A percentile compares a stretch with the other conserved stretches of the same genome.
Conservation (phyloP, 192 early-diverging fungal genomes). For the Backusella circina region DNA sequence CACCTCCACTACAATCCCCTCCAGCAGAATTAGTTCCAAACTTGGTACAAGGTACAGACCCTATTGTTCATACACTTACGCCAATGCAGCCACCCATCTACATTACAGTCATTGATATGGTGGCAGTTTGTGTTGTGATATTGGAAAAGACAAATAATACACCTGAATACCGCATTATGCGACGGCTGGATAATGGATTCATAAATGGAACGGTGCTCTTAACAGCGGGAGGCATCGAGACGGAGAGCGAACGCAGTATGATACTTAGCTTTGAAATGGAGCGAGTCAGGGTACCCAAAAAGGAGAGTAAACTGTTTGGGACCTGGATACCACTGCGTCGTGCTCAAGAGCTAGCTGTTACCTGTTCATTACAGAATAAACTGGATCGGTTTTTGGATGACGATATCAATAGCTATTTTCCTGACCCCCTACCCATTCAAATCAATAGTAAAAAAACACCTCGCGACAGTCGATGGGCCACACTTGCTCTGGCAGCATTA, state of each 20-base stretch:
- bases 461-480: slow-evolving; percentile 12
- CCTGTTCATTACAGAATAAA: slow-evolving; percentile 72
- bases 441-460: slow-evolving; percentile 16
- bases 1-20: not conserved
- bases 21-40: not conserved
- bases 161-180: slow-evolving; percentile 64
- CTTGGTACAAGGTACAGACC: not conserved
- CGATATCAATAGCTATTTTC: slow-evolving; percentile 62
- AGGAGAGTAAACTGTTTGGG: slow-evolving; percentile 69
- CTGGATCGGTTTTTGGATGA: slow-evolving; percentile 77
- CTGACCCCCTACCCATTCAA: slow-evolving; percentile 55
- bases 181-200: slow-evolving; percentile 78
- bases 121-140: slow-evolving; percentile 43
- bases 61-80: slow-evolving; percentile 3
- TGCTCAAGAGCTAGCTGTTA: slow-evolving; percentile 79
- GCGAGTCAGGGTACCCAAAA: slow-evolving; percentile 69
- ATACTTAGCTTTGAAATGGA: slow-evolving; percentile 82
- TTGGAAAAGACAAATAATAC: slow-evolving; percentile 29
- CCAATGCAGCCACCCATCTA: slow-evolving; percentile 41
- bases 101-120: slow-evolving; percentile 50
- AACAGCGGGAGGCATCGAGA: slow-evolving; percentile 82
- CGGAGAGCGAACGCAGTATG: slow-evolving; percentile 80
- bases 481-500: slow-evolving; percentile 26
- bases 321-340: slow-evolving; percentile 92
- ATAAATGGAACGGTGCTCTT: slow-evolving; percentile 86